A percentile compares a stretch with the other conserved stretches of the same genome.
Conservation (phyloP, 2,329 filamentous ascomycete species). For the Chaetomium globosum region DNA sequence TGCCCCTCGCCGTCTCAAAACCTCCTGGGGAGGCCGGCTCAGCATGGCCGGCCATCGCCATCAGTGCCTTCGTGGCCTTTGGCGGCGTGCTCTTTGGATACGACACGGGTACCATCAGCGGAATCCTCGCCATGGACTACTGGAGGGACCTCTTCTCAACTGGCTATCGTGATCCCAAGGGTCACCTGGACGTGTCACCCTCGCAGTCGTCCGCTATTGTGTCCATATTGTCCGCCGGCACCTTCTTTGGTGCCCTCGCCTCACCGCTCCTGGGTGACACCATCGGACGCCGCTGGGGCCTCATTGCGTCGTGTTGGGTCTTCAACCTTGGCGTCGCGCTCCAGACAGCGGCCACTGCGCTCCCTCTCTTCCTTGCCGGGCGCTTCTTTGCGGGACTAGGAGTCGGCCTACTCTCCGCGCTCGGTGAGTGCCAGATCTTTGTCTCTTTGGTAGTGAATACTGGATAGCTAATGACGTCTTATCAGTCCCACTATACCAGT, state of each 20-base stretch:
- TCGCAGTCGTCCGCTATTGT: constrained; percentile 65
- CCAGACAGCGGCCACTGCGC: constrained; percentile 62
- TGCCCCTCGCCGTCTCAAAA: constrained; percentile 5
- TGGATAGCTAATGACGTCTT: constrained; percentile 10
- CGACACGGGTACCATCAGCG: constrained; percentile 35
- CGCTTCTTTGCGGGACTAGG: constrained; percentile 74
- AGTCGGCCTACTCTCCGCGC: constrained; percentile 71
- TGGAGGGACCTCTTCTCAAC: constrained; percentile 58
- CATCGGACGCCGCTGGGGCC: constrained; percentile 65
- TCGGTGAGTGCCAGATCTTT: constrained; percentile 47
- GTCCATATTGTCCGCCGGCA: constrained; percentile 76
- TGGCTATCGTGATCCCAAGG: constrained; percentile 50
- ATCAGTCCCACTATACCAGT: constrained; percentile 70
- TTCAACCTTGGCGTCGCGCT: constrained; percentile 70
- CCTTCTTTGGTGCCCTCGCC: constrained; percentile 71
- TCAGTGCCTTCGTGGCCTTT: constrained; percentile 35
- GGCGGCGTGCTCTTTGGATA: constrained; percentile 34
- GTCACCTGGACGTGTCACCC: constrained; percentile 53
- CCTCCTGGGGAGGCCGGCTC: constrained; percentile 9
- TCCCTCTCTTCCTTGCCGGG: constrained; percentile 69
- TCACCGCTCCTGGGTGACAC: constrained; percentile 64
- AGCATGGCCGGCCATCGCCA: constrained; percentile 31
- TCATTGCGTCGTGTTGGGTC: constrained; percentile 64
- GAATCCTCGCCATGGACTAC: constrained; percentile 43
- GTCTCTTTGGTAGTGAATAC: background rate